Conservation (phyloP, 2,329 filamentous ascomycete genomes). For the Botrytis porri region DNA sequence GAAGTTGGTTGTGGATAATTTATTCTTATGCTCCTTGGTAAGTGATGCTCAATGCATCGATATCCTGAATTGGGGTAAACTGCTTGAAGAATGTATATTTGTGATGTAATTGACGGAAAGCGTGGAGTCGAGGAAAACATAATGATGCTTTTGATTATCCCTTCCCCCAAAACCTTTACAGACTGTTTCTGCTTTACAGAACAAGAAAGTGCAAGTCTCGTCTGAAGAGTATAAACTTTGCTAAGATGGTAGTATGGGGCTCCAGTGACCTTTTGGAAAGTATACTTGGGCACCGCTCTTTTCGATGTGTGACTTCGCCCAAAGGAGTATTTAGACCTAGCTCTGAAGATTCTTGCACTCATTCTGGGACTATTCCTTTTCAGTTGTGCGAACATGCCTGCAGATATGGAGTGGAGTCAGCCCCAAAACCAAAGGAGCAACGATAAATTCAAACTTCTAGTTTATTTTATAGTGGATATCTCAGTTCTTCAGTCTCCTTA, state of each 20-base stretch:
- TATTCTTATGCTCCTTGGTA: neutral
- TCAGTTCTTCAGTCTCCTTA: neutral
- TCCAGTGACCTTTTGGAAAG: neutral
- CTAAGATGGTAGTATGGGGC: neutral
- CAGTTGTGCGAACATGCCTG: neutral
- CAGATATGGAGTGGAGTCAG: neutral
- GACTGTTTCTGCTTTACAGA: neutral
- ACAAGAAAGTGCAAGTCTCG: neutral
- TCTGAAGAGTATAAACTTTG: neutral
- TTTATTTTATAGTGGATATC: neutral
- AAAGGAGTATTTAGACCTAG: neutral
- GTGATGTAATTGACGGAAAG: neutral
- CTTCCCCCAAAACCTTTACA: neutral
- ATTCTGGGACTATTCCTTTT: neutral
- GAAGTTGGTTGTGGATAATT: neutral
- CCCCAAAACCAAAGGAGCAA: too few relatives aligned
- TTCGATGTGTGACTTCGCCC: neutral
- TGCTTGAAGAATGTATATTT: neutral
- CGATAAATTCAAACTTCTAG: too few relatives aligned
- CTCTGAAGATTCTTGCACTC: neutral
- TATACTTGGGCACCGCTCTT: neutral
- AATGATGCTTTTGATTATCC: neutral
- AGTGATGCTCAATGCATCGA: neutral
- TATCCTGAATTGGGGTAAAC: neutral
- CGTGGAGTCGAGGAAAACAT: neutral